phyloP scores from a whole-genome alignment of 495 filamentous ascomycete genomes.

The Neurospora tetraspora region DNA sequence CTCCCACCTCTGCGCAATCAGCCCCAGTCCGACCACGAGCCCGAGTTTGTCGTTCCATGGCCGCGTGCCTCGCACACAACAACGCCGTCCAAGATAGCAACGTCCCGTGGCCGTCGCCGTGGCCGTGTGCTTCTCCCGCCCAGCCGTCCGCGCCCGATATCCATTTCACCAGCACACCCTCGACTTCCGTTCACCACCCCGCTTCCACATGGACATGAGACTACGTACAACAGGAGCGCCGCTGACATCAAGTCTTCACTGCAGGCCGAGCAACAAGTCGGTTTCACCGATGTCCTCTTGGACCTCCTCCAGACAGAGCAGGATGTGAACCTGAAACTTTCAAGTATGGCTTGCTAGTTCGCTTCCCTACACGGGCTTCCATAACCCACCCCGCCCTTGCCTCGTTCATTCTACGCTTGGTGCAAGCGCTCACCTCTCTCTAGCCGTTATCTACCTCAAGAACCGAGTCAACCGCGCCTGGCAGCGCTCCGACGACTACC shows the following conservation, averaged over 20 bases:
- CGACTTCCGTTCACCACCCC: background rate
- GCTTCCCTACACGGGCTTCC: background rate
- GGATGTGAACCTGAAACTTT: constrained; percentile 71
- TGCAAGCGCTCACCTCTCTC: constrained; percentile 7
- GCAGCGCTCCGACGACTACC: constrained; percentile 65
- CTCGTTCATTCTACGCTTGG: background rate
- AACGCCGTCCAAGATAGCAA: background rate
- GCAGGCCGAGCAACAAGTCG: constrained; percentile 83
- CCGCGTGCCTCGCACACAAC: background rate
- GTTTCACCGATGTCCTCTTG: constrained; percentile 82
- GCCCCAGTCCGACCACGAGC: background rate
- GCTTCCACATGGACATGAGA: background rate
- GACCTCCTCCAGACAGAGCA: constrained; percentile 85
- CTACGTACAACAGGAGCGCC: background rate
- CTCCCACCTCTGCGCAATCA: background rate
- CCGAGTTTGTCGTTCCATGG: background rate
- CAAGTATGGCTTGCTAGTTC: constrained; percentile 50
- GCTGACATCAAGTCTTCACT: background rate
- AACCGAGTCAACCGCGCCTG: constrained; percentile 89
- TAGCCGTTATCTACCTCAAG: constrained; percentile 96
- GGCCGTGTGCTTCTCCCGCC: background rate
- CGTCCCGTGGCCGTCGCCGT: background rate
- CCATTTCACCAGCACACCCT: background rate
- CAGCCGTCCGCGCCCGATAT: background rate
- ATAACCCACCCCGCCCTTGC: constrained; percentile 10